Conservation (phyloP, 768 basidiomycete genomes). For the Mycena polygramma region DNA sequence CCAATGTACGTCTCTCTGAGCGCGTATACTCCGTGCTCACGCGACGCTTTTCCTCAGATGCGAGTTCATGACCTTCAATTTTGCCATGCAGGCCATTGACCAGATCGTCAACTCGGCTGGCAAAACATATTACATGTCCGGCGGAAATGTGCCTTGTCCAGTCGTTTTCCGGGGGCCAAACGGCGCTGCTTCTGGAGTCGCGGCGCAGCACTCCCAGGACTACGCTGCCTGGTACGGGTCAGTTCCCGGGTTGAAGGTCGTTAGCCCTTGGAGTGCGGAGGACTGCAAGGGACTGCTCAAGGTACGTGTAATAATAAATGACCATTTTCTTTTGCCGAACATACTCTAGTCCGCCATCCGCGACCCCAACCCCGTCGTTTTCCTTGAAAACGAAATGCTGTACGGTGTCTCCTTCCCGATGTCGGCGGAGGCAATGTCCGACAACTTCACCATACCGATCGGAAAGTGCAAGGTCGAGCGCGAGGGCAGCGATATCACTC, state of each 20-base stretch:
- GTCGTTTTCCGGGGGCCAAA: constrained; percentile 99
- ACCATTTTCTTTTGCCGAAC: constrained; percentile 4
- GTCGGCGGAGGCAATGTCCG: constrained; percentile 94
- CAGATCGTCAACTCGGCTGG: constrained; percentile 99
- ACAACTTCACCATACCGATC: constrained; percentile 95
- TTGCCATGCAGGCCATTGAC: constrained; percentile 99
- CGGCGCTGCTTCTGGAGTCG: constrained; percentile 97
- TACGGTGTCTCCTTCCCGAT: constrained; percentile 98
- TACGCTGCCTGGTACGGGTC: constrained; percentile 96
- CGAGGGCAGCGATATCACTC: constrained; percentile 91
- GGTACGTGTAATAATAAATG: constrained; percentile 56
- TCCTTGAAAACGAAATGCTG: constrained; percentile 99
- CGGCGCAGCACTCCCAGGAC: constrained; percentile 97
- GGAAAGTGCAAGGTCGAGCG: constrained; percentile 98
- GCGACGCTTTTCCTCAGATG: constrained; percentile 63
- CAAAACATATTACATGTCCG: constrained; percentile 99
- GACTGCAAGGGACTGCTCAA: constrained; percentile 99
- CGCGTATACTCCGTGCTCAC: constrained; percentile 33
- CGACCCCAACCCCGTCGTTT: constrained; percentile 97
- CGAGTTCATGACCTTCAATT: constrained; percentile 99
- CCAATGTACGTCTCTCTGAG: constrained; percentile 74
- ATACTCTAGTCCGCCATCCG: constrained; percentile 87
- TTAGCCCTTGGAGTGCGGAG: constrained; percentile 98
- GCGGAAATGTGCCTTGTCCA: constrained; percentile 97
- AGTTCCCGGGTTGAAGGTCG: constrained; percentile 96